Base-by-base conservation (phyloP, 371 early-diverging fungal genomes). In the Cokeromyces recurvatus region DNA sequence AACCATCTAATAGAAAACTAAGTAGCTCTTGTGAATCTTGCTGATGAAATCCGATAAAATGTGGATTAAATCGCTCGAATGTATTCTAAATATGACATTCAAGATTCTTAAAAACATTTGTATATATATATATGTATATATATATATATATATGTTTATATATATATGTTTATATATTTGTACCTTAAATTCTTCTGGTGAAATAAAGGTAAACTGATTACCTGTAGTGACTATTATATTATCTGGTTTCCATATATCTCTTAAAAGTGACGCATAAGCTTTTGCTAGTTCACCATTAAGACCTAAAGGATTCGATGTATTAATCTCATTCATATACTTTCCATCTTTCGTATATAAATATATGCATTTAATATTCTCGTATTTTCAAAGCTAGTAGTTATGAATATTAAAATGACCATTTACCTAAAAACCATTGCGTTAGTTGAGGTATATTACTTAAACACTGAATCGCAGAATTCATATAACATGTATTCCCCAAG, bases 401-500 rank as follows among this genome's bases (percentile, higher is more conserved):
- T n/a, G n/a, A n/a, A n/a, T n/a, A n/a, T n/a, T n/a, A n/a, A n/a
- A n/a, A n/a, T n/a, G n/a, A n/a, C n/a, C 11, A 27, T 11, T 11
- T 87, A 46, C 78, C 79, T 62, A 81, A 61, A 51, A 91, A 94
- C 64, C 85, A 95, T n/a, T 87, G 68, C 2, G 92, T 75, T 10
- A 97, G 64, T n/a, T 91, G 91, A 21, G 79, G 63, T 0, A 94
- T 92, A 8, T 85, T 87, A 32, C 83, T 85, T 32, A 99, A 52
- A 57, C 97, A 97, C 63, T 99, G 99, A 20, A 99, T 66, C 17
- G 89, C 83, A 3, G 94, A 90, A 67, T 97, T 99, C 93, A 97
- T 92, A 62, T 85, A 99, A 62, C 99, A 99, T 0, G 97, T 96
- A 59, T 99, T 99, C 15, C 99, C 99, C 31, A 98, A 55, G 59